phyloP scores from a whole-genome alignment of 2,329 filamentous ascomycete genomes.

The Curvularia spicifera region DNA sequence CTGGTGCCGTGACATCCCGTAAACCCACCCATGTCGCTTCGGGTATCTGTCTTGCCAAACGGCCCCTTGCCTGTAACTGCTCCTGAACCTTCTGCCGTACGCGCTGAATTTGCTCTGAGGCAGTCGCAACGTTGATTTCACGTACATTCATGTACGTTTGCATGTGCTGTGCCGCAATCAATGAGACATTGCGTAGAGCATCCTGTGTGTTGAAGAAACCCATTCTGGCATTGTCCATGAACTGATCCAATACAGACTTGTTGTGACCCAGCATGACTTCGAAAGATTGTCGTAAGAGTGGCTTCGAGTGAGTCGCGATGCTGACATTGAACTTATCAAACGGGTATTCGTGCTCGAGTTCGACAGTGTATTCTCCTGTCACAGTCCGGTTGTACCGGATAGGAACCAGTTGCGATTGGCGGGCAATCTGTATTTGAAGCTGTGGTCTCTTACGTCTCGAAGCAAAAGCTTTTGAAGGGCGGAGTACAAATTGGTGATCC shows the following conservation, averaged over 20 bases:
- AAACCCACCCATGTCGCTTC: constrained; percentile 32
- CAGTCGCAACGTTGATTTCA: constrained; percentile 9
- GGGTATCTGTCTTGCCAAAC: constrained; percentile 26
- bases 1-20: constrained; percentile 33
- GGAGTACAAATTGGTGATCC: constrained; percentile 61
- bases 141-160: constrained; percentile 14
- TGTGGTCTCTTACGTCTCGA: constrained; percentile 53
- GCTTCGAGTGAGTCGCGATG: constrained; percentile 50
- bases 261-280: constrained; percentile 43
- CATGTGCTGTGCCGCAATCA: constrained; percentile 21
- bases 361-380: constrained; percentile 61
- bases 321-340: constrained; percentile 58
- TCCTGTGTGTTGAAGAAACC: constrained; percentile 31
- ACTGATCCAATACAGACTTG: constrained; percentile 35
- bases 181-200: constrained; percentile 32
- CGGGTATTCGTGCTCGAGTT: constrained; percentile 58
- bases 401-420: constrained; percentile 52
- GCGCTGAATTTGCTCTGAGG: constrained; percentile 9
- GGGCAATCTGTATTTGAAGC: constrained; percentile 58
- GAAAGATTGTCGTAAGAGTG: constrained; percentile 44
- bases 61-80: constrained; percentile 10
- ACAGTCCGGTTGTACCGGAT: constrained; percentile 58
- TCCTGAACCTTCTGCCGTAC: constrained; percentile 21
- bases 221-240: constrained; percentile 28
- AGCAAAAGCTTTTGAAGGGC: constrained; percentile 54